Percentiles rank a stretch among this genome's conserved stretches.
These are phyloP conservation scores for Karstenula rhodostoma DNA, from an alignment of 2,329 filamentous ascomycete species.

Conservation along the genomic window DNA sequence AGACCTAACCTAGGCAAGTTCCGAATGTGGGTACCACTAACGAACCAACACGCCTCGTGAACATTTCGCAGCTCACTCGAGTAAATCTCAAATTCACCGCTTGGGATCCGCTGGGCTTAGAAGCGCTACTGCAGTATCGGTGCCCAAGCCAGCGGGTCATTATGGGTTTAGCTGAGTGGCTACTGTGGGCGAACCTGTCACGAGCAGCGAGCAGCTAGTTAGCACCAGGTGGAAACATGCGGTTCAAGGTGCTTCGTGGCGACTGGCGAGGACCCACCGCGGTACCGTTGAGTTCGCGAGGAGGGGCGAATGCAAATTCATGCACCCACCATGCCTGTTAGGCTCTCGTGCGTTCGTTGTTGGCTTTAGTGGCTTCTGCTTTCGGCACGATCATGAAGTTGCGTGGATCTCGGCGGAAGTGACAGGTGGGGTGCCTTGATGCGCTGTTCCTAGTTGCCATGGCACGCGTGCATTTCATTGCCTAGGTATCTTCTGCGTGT, in stretches of 20 bases:
- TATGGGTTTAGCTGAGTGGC: neutral
- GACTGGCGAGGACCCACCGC: neutral
- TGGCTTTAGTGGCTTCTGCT: neutral
- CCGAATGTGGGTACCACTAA: slow-evolving; percentile 7
- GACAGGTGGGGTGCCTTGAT: slow-evolving; percentile 5
- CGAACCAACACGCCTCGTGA: neutral
- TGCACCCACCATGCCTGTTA: neutral
- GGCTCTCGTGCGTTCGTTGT: neutral
- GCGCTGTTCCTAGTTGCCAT: neutral
- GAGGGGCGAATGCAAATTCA: slow-evolving; percentile 1
- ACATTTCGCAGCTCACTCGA: neutral
- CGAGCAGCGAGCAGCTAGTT: neutral
- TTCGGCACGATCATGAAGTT: neutral
- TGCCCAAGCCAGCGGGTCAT: slow-evolving; percentile 2
- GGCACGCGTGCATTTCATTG: neutral
- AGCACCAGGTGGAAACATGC: neutral
- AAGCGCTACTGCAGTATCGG: neutral
- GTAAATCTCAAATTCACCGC: slow-evolving; percentile 5
- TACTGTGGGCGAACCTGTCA: neutral
- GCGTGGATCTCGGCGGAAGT: slow-evolving; percentile 8
- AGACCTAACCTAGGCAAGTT: neutral
- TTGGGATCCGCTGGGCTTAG: neutral
- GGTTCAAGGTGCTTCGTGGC: slow-evolving; percentile 2
- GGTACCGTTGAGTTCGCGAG: slow-evolving; percentile 1
- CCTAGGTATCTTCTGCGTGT: neutral